Conservation (phyloP, 225 moss, liverwort and hornwort species). For the Pleurozium schreberi region DNA sequence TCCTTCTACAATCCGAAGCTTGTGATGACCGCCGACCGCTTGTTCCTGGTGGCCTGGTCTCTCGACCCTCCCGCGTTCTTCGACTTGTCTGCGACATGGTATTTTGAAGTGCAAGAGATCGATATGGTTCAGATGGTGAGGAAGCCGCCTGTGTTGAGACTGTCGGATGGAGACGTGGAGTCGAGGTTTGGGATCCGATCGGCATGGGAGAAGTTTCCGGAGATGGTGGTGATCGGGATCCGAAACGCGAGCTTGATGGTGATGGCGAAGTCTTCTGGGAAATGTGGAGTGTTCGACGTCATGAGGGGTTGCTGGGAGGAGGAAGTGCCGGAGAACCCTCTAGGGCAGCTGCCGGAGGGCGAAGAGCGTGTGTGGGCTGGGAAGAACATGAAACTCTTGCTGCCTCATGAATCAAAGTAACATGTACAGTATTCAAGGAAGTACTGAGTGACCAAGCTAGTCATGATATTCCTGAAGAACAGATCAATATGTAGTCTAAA, state of each 20-base stretch:
- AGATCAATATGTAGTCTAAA: neutral
- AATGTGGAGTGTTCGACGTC: neutral
- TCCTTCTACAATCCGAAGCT: neutral
- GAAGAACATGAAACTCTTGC: neutral
- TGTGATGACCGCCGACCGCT: neutral
- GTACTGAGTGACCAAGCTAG: neutral
- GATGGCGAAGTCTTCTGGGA: neutral
- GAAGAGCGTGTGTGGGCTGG: neutral
- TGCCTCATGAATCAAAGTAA: too few species aligned
- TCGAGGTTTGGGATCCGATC: neutral
- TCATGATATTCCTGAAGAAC: neutral
- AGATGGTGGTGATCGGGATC: neutral
- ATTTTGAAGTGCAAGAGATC: neutral
- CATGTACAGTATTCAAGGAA: neutral
- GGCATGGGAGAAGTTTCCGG: neutral
- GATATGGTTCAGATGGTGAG: neutral
- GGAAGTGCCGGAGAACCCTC: neutral
- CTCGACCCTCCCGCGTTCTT: neutral
- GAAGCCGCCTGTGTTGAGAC: neutral
- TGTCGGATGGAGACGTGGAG: neutral
- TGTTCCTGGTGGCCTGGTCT: neutral
- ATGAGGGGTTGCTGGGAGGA: neutral
- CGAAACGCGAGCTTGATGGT: neutral
- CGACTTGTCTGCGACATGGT: too few species aligned
- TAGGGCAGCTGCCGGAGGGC: neutral